Evolutionary conservation across 2,329 filamentous ascomycete genomes (phyloP), one percentile per base, ranked within the genome.

Genomic region (Raffaelea albimanens): DNA sequence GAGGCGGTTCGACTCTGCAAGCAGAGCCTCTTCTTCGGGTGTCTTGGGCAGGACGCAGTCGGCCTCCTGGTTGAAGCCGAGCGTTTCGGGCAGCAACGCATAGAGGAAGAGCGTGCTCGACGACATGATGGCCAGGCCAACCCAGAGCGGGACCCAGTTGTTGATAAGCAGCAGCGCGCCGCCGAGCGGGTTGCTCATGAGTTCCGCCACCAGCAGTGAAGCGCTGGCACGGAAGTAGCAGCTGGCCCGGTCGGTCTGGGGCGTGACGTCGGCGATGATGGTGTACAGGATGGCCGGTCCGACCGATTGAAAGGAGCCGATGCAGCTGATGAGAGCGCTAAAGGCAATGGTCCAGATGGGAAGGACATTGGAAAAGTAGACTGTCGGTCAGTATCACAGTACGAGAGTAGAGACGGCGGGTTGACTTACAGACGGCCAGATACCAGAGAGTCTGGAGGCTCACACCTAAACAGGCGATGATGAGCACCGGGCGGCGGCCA

Each of bases 211-310:
- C 2, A 72, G 58, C 11, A 61, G 63, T 2, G 63, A 49, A 8
- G 69, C 64, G 3, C 55, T 52, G 3, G 72, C 44, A n/a, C 59
- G 61, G 52, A 68, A 71, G 52, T 69, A 72, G 29, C 63, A 57
- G 9, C 61, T 59, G 5, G 70, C 67, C 43, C 68, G 56, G 34
- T 58, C 59, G 0, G 56, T 59, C 0, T 65, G 57, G 1, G 67
- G 67, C 0, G 67, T 57, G 1, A 69, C 64, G 46, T 74, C 71
- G n/a, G 67, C 63, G 13, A 72, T 49, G 34, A 67, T 61, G 8
- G 71, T 74, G 56, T 63, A 72, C 7, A 69, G 48, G 67, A 73
- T 72, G 44, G 70, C 68, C 2, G 53, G 51, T 0, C 63, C 57
- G 50, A 72, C 65, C 14, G 61, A 52, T 0, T 53, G 52, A 19